phyloP scores from a whole-genome alignment of 2,329 filamentous ascomycete genomes.

The Calonectria ilicicola region DNA sequence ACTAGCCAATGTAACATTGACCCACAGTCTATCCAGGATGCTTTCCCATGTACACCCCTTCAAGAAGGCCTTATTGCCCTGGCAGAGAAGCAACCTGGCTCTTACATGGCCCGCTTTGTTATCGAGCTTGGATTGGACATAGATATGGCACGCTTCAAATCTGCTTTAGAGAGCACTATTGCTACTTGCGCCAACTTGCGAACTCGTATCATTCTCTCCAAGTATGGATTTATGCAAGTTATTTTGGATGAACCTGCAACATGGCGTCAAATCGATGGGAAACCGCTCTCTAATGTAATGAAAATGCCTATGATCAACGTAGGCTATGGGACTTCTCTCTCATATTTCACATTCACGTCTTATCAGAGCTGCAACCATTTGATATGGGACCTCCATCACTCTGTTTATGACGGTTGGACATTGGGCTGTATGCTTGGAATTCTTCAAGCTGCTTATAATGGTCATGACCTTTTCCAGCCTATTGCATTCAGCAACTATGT shows the following conservation, averaged over 20 bases:
- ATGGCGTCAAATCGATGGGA: neutral
- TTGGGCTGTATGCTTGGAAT: neutral
- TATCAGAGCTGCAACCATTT: neutral
- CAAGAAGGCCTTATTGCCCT: slow-evolving; percentile 12
- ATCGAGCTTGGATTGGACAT: neutral
- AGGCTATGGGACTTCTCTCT: slow-evolving; percentile 4
- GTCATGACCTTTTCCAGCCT: neutral
- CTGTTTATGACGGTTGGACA: slow-evolving; percentile 6
- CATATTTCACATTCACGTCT: slow-evolving; percentile 2
- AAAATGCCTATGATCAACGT: slow-evolving; percentile 1
- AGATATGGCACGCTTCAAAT: neutral
- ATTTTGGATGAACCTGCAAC: neutral
- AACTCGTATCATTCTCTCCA: neutral
- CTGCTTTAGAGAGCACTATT: neutral
- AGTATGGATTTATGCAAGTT: neutral
- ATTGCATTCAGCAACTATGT: slow-evolving; percentile 10
- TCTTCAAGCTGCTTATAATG: slow-evolving; percentile 1
- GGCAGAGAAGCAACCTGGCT: neutral
- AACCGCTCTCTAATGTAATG: neutral
- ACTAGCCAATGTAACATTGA: neutral
- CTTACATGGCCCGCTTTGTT: slow-evolving; percentile 4
- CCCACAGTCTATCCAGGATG: neutral
- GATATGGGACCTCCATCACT: slow-evolving; percentile 2
- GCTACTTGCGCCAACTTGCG: neutral
- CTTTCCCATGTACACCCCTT: neutral